These are phyloP conservation scores for Ganoderma lucidum DNA, from an alignment of 1,284 basidiomycete genomes.

Conservation along the genomic window DNA sequence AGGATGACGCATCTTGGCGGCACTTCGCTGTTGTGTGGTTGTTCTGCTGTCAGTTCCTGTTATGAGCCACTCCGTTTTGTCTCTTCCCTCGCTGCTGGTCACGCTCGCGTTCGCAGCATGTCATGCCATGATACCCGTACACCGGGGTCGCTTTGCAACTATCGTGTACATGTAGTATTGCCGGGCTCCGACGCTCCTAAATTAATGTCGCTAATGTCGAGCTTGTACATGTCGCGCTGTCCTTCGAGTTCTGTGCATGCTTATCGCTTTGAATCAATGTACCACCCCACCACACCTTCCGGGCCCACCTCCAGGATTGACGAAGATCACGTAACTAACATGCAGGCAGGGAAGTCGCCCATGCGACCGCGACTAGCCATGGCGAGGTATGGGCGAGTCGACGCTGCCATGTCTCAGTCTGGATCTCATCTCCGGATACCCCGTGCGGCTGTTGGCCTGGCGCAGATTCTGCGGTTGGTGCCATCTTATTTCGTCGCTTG, in stretches of 20 bases:
- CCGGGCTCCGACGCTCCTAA: constrained; percentile 30
- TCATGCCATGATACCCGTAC: constrained; percentile 15
- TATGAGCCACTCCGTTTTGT: constrained; percentile 3
- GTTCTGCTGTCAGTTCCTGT: constrained; percentile 9
- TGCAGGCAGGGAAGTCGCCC: neutral
- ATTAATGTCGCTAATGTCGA: constrained; percentile 31
- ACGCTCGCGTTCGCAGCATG: constrained; percentile 15
- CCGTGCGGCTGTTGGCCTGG: neutral
- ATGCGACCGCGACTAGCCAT: neutral
- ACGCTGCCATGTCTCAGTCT: neutral
- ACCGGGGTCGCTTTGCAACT: constrained; percentile 14
- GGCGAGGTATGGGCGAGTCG: neutral
- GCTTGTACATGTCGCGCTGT: constrained; percentile 6
- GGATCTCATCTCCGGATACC: neutral
- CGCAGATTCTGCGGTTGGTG: neutral
- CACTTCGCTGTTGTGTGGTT: constrained; percentile 9
- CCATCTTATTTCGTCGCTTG: neutral
- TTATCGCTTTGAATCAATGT: neutral
- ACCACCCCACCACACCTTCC: neutral
- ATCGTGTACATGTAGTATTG: constrained; percentile 35
- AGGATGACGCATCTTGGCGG: neutral
- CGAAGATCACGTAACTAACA: neutral
- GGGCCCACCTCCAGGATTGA: neutral
- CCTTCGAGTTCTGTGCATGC: neutral
- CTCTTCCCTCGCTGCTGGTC: constrained; percentile 6